Evolutionary conservation across 2,329 filamentous ascomycete species (phyloP).

Genomic region (Apiospora malaysiana): DNA sequence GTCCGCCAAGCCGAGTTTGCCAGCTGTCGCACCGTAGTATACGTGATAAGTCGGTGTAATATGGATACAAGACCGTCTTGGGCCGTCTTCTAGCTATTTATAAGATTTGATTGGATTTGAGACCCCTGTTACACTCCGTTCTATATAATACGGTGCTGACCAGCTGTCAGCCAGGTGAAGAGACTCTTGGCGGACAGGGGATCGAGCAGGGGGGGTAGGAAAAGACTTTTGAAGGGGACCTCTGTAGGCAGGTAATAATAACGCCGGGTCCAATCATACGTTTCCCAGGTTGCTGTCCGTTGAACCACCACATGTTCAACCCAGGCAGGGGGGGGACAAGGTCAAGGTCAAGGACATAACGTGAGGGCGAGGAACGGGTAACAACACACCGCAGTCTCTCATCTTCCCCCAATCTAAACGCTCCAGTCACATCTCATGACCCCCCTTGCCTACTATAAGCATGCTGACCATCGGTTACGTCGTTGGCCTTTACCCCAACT

Average conservation of each 20-base stretch:
- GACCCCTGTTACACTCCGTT: too few relatives aligned
- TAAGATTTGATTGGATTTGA: too few relatives aligned
- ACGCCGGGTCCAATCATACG: background rate
- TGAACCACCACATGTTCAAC: background rate
- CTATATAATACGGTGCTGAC: too few relatives aligned
- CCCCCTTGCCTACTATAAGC: slow-evolving; percentile 7
- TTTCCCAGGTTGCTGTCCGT: background rate
- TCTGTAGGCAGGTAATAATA: background rate
- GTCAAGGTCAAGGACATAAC: background rate
- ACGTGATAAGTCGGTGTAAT: too few relatives aligned
- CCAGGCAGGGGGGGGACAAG: background rate
- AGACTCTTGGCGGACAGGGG: too few relatives aligned
- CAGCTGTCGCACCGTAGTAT: too few relatives aligned
- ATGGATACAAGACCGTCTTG: too few relatives aligned
- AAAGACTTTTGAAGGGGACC: too few relatives aligned
- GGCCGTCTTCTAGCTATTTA: too few relatives aligned
- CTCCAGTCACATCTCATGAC: slow-evolving; percentile 23
- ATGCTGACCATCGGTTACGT: slow-evolving; percentile 18
- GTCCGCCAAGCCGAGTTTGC: too few relatives aligned
- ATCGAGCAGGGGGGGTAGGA: too few relatives aligned
- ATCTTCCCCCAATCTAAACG: slow-evolving; percentile 26
- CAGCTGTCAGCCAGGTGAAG: too few relatives aligned
- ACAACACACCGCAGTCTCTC: background rate
- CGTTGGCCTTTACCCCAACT: slow-evolving; percentile 14
- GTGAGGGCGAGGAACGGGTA: background rate